Base-by-base conservation (phyloP, 352 stramenopile species). In the Pythium pectinolyticum region DNA sequence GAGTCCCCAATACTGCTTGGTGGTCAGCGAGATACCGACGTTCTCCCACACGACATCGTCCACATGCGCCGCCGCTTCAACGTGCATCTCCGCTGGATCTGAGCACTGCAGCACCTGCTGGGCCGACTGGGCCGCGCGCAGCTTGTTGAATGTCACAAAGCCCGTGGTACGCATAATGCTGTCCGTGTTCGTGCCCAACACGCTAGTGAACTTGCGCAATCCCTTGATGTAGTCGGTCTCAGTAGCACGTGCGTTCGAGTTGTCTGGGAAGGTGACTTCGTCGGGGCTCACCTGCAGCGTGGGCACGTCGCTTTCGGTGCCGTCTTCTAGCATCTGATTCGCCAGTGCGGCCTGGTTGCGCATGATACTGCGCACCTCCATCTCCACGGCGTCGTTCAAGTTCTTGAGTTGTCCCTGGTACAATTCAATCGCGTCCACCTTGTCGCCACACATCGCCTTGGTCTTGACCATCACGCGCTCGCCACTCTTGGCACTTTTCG, bases 41-140 rank as follows among this genome's bases (percentile, higher is more conserved):
- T 94, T 94, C 43, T 78, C 72, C 86, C 86, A 94, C 37, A 92
- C 80, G 3, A 94, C 73, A 49, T 94, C 80, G 17, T 84, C 75
- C 5, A 84, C 70, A 32, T 87, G 64, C 10, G 84, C 73, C 3
- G 86, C 86, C 15, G 78, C 67, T 63, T 92, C 82, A 17, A 92
- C 70, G 9, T 76, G 54, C 82, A 94, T 89, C 48, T 92, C 35
- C 5, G 82, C 89, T 5, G 82, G 86, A 47, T 91, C 72, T 1
- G 76, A 72, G 41, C 78, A 88, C 64, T 94, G 86, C 25, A 94
- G 63, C 41, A 92, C 85, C 56, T 94, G 86, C 50, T 90, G 84
- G 12, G 82, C 86, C 15, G 85, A 84, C 64, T 94, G 84, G 2
- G 82, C 82, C 1, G 69, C 81, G 45, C 87, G 84, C 7, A 94